These are phyloP conservation scores for Citrullus amarus DNA, from an alignment of 306 rosid genomes.

Conservation along the genomic window DNA sequence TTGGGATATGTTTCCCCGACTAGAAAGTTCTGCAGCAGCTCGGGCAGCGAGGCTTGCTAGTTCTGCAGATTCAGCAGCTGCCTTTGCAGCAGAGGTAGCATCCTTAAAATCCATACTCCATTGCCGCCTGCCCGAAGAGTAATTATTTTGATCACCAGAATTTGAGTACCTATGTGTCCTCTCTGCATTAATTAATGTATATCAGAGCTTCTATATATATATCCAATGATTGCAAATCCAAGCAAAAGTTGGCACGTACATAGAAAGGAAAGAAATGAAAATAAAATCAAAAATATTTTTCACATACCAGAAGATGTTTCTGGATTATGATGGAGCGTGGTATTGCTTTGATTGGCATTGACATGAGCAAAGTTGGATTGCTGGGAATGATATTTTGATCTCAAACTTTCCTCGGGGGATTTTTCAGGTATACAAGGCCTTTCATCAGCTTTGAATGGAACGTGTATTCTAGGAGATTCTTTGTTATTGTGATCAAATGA, in stretches of 20 bases:
- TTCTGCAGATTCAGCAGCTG: slow-evolving; percentile 97
- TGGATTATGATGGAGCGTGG: slow-evolving; percentile 23
- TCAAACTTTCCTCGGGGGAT: slow-evolving; percentile 24
- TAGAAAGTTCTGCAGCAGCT: slow-evolving; percentile 97
- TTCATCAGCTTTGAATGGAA: slow-evolving; percentile 27
- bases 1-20: slow-evolving; percentile 31
- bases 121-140: slow-evolving; percentile 27
- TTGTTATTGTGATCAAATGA: slow-evolving; percentile 32
- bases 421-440: slow-evolving; percentile 17
- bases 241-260: background rate
- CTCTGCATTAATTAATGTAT: slow-evolving; percentile 30
- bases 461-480: slow-evolving; percentile 31
- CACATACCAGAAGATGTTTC: slow-evolving; percentile 47
- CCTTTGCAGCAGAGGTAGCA: slow-evolving; percentile 94
- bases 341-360: slow-evolving; percentile 17
- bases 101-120: slow-evolving; percentile 81
- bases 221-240: too few species aligned
- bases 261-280: background rate
- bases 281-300: slow-evolving; percentile 3
- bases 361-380: slow-evolving; percentile 21
- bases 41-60: slow-evolving; percentile 88
- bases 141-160: slow-evolving; percentile 31
- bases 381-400: slow-evolving; percentile 15
- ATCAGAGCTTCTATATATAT: slow-evolving; percentile 9
- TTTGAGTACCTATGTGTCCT: slow-evolving; percentile 23